Base-by-base conservation (phyloP, 148 eudicot genomes). In the Persicaria tinctoria region DNA sequence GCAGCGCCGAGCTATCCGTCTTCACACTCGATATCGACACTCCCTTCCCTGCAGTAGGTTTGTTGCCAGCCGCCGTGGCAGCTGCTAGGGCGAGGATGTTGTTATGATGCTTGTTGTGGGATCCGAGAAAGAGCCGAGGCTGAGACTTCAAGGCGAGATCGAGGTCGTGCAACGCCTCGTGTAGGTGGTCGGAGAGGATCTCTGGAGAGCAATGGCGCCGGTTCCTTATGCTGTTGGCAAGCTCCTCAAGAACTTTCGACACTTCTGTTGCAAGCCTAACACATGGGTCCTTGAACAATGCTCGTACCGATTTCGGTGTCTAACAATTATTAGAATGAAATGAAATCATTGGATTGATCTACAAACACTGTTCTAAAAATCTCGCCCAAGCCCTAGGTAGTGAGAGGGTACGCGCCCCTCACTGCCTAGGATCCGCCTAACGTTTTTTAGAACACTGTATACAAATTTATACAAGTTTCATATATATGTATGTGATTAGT, bases 151-250 rank as follows among this genome's bases (percentile, higher is more conserved):
- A 60, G 62, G 97, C 93, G 3, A 86, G 82, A 82, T 93, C 89
- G 18, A 93, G 97, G 83, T 89, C 93, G 51, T 85, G 86, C 16
- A 93, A 59, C 51, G 96, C 90, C 72, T 90, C 80, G 62, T 93
- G 93, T 41, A 93, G 96, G 75, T 88, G 90, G 73, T 93, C 92
- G 4, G 96, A 89, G 75, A 93, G 90, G 68, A 89, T 84, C 59
- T 85, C 83, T 6, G 98, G 96, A 0, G 98, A 87, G 83, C 92
- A 93, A 27, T 89, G 98, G 8, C 90, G 89, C 16, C 85, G 90
- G 60, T 86, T 81, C 46, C 82, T 82, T 45, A 93, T 87, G 86
- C 98, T 93, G 53, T 83, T 76, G 7, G 90, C 89, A 20, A 93
- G 86, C 66, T 93, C 98, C 74, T 16, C 51, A 1, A 93, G 84